Evolutionary conservation across 169 alveolate genomes (phyloP).

Genomic region (Plasmodium adleri): DNA sequence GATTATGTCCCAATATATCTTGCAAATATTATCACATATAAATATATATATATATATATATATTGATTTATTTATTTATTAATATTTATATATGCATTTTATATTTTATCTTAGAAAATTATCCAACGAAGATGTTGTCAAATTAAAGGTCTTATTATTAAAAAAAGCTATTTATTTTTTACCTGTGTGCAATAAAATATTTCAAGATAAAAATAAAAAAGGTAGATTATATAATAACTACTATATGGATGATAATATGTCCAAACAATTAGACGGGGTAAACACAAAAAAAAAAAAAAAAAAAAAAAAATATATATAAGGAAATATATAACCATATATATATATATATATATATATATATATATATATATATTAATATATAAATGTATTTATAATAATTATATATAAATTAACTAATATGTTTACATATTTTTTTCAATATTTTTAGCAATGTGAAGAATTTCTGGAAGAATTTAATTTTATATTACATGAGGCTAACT

Average conservation of each 20-base stretch:
- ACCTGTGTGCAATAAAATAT: constrained; percentile 66
- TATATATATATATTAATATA: background rate
- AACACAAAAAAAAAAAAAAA: background rate
- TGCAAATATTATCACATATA: background rate
- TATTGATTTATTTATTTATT: background rate
- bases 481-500: constrained; percentile 59
- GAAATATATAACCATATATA: too few relatives aligned
- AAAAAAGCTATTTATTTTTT: constrained; percentile 66
- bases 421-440: background rate
- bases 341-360: background rate
- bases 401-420: background rate
- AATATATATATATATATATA: background rate
- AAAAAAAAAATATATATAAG: too few relatives aligned
- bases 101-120: constrained; percentile 32
- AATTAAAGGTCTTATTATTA: constrained; percentile 48
- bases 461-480: constrained; percentile 59
- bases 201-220: constrained; percentile 73
- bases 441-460: constrained; percentile 50
- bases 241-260: constrained; percentile 67
- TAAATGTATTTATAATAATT: background rate
- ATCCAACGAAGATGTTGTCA: constrained; percentile 38
- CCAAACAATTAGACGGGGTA: constrained; percentile 67
- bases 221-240: constrained; percentile 52
- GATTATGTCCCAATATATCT: background rate
- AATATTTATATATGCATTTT: background rate